Evolutionary conservation across 208 protist species (phyloP).

Genomic region (Herpetomonas samuelpessoai): DNA sequence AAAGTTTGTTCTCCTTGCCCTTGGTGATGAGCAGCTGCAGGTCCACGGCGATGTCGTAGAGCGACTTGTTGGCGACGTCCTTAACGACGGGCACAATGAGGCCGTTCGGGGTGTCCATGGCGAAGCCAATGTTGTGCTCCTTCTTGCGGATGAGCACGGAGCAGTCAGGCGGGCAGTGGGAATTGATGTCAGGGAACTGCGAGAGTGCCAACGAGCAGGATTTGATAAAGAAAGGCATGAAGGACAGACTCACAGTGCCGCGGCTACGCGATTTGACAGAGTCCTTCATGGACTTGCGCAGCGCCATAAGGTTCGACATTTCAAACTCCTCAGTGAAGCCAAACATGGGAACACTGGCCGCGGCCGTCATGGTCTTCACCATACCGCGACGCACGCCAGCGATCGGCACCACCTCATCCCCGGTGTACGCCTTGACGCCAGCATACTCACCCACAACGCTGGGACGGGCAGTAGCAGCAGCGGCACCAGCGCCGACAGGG

Average conservation of each 20-base stretch:
- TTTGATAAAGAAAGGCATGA: slow-evolving; percentile 96
- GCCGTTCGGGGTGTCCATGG: slow-evolving; percentile 95
- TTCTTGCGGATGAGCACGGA: slow-evolving; percentile 74
- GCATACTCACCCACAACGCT: slow-evolving; percentile 10
- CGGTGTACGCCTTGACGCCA: slow-evolving; percentile 4
- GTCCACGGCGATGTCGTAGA: slow-evolving; percentile 93
- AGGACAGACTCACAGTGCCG: slow-evolving; percentile 62
- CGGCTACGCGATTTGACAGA: slow-evolving; percentile 22
- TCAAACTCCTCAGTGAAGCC: slow-evolving; percentile 89
- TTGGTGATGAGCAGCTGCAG: slow-evolving; percentile 78
- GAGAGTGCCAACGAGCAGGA: slow-evolving; percentile 88
- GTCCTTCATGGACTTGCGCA: slow-evolving; percentile 48
- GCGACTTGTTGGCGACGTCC: slow-evolving; percentile 78
- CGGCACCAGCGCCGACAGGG: slow-evolving; percentile 1
- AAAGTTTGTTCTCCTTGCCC: slow-evolving; percentile 51
- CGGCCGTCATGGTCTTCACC: slow-evolving; percentile 92
- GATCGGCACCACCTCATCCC: slow-evolving; percentile 39
- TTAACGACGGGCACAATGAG: slow-evolving; percentile 95
- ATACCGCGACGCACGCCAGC: slow-evolving; percentile 71
- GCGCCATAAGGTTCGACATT: slow-evolving; percentile 67
- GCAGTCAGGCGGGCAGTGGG: slow-evolving; percentile 51
- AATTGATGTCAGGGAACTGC: slow-evolving; percentile 89
- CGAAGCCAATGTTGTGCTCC: slow-evolving; percentile 95
- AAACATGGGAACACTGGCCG: slow-evolving; percentile 87
- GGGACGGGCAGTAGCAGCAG: neutral